phyloP scores from a whole-genome alignment of 305 asterid species.

The Andrographis paniculata region DNA sequence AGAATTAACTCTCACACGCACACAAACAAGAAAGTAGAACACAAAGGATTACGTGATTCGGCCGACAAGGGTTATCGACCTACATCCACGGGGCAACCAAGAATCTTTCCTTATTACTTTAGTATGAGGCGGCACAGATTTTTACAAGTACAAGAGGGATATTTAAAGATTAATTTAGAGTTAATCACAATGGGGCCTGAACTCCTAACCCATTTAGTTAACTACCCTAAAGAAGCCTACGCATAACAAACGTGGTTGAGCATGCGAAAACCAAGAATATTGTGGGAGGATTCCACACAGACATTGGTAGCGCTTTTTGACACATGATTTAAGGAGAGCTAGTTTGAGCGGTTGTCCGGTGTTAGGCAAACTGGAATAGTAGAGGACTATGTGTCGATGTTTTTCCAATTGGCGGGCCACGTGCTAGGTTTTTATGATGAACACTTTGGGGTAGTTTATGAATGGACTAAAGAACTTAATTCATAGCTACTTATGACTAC shows the following conservation, averaged over 20 bases:
- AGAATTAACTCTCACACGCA: no score
- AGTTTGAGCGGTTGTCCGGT: neutral
- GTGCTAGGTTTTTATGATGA: neutral
- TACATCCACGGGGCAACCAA: no score
- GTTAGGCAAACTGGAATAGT: neutral
- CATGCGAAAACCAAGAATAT: neutral
- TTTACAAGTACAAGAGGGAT: no score
- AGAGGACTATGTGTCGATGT: neutral
- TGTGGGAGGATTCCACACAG: neutral
- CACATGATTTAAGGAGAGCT: neutral
- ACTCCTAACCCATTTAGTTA: no score
- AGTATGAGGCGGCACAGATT: no score
- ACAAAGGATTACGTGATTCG: no score
- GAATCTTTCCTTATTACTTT: no score
- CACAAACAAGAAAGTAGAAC: no score
- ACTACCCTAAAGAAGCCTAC: no score
- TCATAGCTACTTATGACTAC: neutral
- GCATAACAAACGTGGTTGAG: neutral
- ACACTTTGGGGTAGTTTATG: conserved; percentile 2
- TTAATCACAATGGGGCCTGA: no score
- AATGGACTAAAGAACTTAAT: neutral
- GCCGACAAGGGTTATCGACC: no score
- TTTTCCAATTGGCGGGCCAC: neutral
- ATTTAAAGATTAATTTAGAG: no score
- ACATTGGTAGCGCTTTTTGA: neutral